Evolutionary conservation across 202 grass and related monocot species (phyloP), one percentile per base, ranked within the genome.

Genomic region (Panicum hallii): DNA sequence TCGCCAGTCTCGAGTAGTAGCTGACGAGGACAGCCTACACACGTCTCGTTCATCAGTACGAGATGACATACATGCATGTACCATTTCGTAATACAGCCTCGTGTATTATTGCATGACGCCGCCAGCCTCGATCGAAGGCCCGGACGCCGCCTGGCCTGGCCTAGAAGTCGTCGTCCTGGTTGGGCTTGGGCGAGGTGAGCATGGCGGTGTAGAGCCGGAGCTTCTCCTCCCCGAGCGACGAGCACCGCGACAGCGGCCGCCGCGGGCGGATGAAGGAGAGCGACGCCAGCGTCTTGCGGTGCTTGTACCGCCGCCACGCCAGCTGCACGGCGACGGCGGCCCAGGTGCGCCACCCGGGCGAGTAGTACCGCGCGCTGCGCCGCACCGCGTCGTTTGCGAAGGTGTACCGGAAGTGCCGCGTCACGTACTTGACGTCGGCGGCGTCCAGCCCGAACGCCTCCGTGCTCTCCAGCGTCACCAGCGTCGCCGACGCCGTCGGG

Each of bases 311-410:
- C 0, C 95, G 69, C 95, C 95, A 95, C 4, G 91, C 93, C 1
- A 98, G 87, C 77, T 98, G 95, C 43, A 98, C 74, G 9, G 95
- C 93, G 42, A 98, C 95, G 47, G 93, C 89, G 0, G 95, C 95
- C 95, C 95, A 98, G 7, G 89, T 98, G 11, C 93, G 85, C 95
- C 95, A 98, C 32, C 93, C 93, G 0, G 93, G 89, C 2, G 95
- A 98, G 85, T 98, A 98, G 83, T 98, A 98, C 7, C 93, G 63
- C 23, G 88, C 95, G 73, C 93, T 98, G 20, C 93, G 73, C 52
- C 90, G 90, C 83, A 98, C 93, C 74, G 53, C 87, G 49, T 98
- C 93, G 80, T 85, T 94, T 77, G 89, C 79, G 86, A 98, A 95
- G 0, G 95, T 98, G 91, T 94, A 97, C 20, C 94, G 82, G 74